Conservation (phyloP, 306 rosid genomes). For the Rosa chinensis region DNA sequence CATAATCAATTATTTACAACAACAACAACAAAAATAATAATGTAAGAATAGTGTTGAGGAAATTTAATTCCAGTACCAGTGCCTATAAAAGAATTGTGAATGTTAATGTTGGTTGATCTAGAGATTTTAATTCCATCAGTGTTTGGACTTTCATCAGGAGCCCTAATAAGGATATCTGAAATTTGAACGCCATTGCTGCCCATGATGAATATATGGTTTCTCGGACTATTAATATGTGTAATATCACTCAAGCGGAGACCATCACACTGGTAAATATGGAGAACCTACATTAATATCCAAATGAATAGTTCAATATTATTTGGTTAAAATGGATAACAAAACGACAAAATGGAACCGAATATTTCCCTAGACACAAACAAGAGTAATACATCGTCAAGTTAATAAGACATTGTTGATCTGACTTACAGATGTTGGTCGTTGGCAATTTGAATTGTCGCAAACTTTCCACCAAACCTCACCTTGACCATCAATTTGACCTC, state of each 20-base stretch:
- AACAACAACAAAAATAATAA: not conserved
- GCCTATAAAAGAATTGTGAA: conserved; percentile 22
- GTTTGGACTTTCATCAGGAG: conserved; percentile 55
- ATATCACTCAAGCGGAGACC: conserved; percentile 24
- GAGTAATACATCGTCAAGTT: not conserved
- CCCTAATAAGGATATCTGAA: conserved; percentile 24
- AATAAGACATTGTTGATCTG: not conserved
- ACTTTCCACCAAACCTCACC: conserved; percentile 55
- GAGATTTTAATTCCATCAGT: conserved; percentile 57
- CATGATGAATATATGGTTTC: conserved; percentile 35
- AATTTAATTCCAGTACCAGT: conserved; percentile 33
- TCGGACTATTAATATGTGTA: conserved; percentile 30
- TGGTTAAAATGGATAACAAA: not conserved
- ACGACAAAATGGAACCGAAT: no score
- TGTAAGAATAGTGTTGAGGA: not conserved
- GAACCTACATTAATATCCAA: conserved; percentile 27
- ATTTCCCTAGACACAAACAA: not conserved
- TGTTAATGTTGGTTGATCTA: not conserved
- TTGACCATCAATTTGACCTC: conserved; percentile 47
- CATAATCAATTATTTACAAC: not conserved
- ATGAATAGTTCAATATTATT: not conserved
- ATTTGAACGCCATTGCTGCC: conserved; percentile 3
- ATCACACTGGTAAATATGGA: conserved; percentile 7
- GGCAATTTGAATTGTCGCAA: not conserved
- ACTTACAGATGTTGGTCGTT: conserved; percentile 30